Percentiles rank a stretch among this genome's conserved stretches.
Conservation (phyloP, 176 grass and related monocot species). For the Cenchrus purpureus region DNA sequence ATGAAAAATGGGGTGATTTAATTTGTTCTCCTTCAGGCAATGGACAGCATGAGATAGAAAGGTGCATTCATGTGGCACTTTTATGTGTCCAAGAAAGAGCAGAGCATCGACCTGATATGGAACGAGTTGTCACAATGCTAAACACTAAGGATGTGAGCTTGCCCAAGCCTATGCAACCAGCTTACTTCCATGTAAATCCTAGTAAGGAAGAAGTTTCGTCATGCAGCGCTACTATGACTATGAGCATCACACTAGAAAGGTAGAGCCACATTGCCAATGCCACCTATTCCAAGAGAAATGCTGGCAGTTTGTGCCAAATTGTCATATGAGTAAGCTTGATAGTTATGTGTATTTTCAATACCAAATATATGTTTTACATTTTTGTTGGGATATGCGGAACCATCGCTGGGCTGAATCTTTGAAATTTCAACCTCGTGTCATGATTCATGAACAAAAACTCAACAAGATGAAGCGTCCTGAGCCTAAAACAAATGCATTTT, state of each 20-base stretch:
- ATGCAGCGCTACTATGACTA: conserved; percentile 12
- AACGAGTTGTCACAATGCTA: conserved; percentile 37
- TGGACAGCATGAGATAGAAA: conserved; percentile 35
- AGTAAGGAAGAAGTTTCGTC: conserved; percentile 43
- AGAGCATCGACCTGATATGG: conserved; percentile 49
- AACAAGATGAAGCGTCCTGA: neutral
- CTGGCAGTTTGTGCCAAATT: neutral
- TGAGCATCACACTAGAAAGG: conserved; percentile 48
- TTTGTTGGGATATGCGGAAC: neutral
- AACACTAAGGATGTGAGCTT: conserved; percentile 30
- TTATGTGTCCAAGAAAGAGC: conserved; percentile 56
- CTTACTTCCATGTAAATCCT: conserved; percentile 55
- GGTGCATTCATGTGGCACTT: conserved; percentile 50
- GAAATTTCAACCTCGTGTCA: neutral
- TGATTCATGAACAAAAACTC: neutral
- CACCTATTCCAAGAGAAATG: neutral
- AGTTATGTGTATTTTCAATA: neutral
- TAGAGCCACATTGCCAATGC: conserved; percentile 7
- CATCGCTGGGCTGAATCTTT: neutral
- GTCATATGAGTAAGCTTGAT: neutral
- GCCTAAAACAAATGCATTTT: conserved; percentile 8
- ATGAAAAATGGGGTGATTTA: conserved; percentile 29
- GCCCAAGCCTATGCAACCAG: conserved; percentile 42
- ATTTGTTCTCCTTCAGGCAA: conserved; percentile 10
- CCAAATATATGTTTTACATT: neutral